Percentiles rank a stretch among this genome's conserved stretches.
Evolutionary conservation across 2,329 filamentous ascomycete species (phyloP).

Genomic region (Penicillium sp.): DNA sequence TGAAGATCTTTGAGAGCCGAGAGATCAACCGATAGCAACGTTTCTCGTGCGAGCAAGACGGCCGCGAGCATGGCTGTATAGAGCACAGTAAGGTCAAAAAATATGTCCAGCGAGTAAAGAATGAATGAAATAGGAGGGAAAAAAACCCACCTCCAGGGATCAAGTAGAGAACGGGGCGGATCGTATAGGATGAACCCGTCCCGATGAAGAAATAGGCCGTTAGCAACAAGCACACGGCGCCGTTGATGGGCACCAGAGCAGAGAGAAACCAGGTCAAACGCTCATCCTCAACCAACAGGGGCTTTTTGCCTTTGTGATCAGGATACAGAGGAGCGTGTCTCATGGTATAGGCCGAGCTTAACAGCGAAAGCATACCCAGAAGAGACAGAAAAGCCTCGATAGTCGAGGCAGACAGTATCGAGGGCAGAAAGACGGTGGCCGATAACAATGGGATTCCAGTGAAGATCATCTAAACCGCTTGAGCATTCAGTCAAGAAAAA

Average conservation of each 20-base stretch:
- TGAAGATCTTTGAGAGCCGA: slow-evolving; percentile 36
- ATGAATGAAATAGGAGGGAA: not conserved
- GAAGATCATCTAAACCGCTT: slow-evolving; percentile 29
- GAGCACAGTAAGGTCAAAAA: slow-evolving; percentile 9
- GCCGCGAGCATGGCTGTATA: slow-evolving; percentile 33
- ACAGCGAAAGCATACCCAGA: slow-evolving; percentile 34
- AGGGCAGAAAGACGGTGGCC: slow-evolving; percentile 30
- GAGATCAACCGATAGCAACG: slow-evolving; percentile 40
- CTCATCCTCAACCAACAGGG: slow-evolving; percentile 19
- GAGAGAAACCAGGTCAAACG: slow-evolving; percentile 18
- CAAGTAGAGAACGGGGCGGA: slow-evolving; percentile 30
- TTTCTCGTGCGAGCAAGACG: slow-evolving; percentile 30
- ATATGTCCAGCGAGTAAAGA: not conserved
- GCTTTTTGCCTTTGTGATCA: slow-evolving; percentile 30
- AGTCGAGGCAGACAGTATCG: slow-evolving; percentile 25
- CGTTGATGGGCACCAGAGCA: slow-evolving; percentile 28
- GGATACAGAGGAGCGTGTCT: slow-evolving; percentile 26
- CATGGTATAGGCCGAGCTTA: slow-evolving; percentile 39
- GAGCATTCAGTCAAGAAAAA: not conserved
- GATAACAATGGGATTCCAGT: slow-evolving; percentile 36
- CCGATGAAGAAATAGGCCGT: slow-evolving; percentile 23
- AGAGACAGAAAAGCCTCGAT: slow-evolving; percentile 28
- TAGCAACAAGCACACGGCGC: slow-evolving; percentile 29
- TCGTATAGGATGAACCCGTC: slow-evolving; percentile 13
- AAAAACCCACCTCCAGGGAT: slow-evolving; percentile 37